Percentiles rank a stretch among this genome's conserved stretches.
phyloP scores from a whole-genome alignment of 768 basidiomycete species.

The Daedaleopsis sinensis region DNA sequence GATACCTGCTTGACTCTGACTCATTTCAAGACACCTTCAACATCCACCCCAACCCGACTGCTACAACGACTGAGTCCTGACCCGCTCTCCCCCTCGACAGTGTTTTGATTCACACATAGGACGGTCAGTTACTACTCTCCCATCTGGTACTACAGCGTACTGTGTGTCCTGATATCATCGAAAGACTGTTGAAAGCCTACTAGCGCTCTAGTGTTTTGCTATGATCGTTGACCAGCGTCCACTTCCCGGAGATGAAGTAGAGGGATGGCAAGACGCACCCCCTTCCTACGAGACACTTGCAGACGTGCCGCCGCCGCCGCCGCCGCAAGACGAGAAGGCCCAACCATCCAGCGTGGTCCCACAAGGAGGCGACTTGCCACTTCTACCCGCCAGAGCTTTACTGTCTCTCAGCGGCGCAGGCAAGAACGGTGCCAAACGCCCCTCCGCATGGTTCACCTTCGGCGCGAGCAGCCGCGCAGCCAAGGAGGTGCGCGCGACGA shows the following conservation, averaged over 20 bases:
- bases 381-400: not conserved
- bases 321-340: conserved; percentile 12
- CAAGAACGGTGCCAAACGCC: conserved; percentile 1
- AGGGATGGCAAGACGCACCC: conserved; percentile 27
- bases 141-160: too few species aligned
- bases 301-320: conserved; percentile 1
- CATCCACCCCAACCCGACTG: too few species aligned
- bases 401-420: not conserved
- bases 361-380: not conserved
- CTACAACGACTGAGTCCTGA: too few species aligned
- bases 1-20: too few species aligned
- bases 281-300: conserved; percentile 27
- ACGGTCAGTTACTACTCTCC: too few species aligned
- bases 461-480: conserved; percentile 14
- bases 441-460: conserved; percentile 21
- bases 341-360: not conserved
- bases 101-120: too few species aligned
- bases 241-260: conserved; percentile 29
- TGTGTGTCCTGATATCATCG: too few species aligned
- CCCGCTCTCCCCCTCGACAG: too few species aligned
- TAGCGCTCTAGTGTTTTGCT: too few species aligned
- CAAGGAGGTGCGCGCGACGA: conserved; percentile 52
- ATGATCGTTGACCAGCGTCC: conserved; percentile 30
- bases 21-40: too few species aligned
- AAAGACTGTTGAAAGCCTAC: too few species aligned